phyloP scores from a whole-genome alignment of 371 early-diverging fungal genomes.

The Mortierella sp. region DNA sequence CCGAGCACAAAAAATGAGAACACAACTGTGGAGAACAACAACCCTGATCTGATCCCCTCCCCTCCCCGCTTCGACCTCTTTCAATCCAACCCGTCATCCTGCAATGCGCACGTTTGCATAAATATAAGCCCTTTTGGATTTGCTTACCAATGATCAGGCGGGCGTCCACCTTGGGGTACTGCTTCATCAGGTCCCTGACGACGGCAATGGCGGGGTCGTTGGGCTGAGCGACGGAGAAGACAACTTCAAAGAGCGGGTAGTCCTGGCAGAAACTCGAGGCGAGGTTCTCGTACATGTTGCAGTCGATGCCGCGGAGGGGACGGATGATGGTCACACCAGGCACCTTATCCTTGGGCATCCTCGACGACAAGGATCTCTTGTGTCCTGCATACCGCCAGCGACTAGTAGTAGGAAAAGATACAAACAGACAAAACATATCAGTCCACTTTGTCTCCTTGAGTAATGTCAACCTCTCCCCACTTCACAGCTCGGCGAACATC shows the following conservation, averaged over 20 bases:
- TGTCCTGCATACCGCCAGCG: constrained; percentile 65
- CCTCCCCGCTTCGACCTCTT: neutral
- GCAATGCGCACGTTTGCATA: neutral
- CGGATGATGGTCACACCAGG: constrained; percentile 89
- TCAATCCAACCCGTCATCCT: neutral
- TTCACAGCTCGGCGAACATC: neutral
- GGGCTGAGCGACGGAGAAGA: constrained; percentile 86
- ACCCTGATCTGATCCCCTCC: neutral
- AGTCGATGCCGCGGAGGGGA: constrained; percentile 93
- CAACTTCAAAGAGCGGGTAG: constrained; percentile 87
- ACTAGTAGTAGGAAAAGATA: constrained; percentile 38
- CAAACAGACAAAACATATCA: neutral
- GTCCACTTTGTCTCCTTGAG: neutral
- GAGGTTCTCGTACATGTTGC: constrained; percentile 83
- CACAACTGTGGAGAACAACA: constrained; percentile 7
- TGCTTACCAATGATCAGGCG: constrained; percentile 80
- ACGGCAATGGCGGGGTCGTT: constrained; percentile 86
- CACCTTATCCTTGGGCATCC: constrained; percentile 59
- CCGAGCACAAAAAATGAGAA: neutral
- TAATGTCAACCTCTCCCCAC: neutral
- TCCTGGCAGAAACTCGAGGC: constrained; percentile 85
- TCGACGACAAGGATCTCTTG: constrained; percentile 62
- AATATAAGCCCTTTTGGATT: neutral
- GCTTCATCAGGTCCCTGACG: constrained; percentile 73
- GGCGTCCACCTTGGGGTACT: constrained; percentile 80